Conservation (phyloP, 1,139 yeast genomes). For the Candida glucosophila region DNA sequence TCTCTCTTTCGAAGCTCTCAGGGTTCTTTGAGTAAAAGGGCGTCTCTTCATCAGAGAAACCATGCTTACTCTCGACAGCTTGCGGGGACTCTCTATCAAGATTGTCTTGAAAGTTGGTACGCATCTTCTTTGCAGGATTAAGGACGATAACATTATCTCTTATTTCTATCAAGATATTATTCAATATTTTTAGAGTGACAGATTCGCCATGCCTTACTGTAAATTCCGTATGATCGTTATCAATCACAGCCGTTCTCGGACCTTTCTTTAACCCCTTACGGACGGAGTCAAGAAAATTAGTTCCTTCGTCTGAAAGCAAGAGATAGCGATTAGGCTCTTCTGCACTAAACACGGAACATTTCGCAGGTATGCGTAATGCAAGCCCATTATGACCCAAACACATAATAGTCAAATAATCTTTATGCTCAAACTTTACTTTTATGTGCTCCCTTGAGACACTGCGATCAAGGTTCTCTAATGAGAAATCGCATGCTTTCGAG, state of each 20-base stretch:
- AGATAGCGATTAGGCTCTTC: constrained; percentile 21
- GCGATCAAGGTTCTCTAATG: constrained; percentile 45
- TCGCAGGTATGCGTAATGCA: constrained; percentile 49
- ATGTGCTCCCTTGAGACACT: constrained; percentile 66
- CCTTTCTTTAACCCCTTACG: constrained; percentile 8
- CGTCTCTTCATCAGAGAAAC: too few relatives aligned
- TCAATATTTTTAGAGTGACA: constrained; percentile 44
- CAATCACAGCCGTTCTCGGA: constrained; percentile 33
- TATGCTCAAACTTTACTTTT: constrained; percentile 13
- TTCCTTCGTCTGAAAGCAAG: constrained; percentile 13
- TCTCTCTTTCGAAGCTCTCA: too few relatives aligned
- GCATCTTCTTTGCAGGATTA: constrained; percentile 39
- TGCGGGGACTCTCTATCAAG: constrained; percentile 8
- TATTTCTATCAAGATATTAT: constrained; percentile 53
- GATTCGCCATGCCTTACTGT: constrained; percentile 46
- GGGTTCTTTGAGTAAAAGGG: too few relatives aligned
- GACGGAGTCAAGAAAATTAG: constrained; percentile 3
- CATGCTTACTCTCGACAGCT: constrained; percentile 2
- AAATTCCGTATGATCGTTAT: constrained; percentile 46
- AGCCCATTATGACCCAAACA: constrained; percentile 72
- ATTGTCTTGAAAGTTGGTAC: constrained; percentile 34
- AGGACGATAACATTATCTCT: constrained; percentile 51
- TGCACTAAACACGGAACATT: constrained; percentile 27
- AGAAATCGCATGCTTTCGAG: constrained; percentile 51
- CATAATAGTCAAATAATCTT: constrained; percentile 28